Conservation (phyloP, 192 early-diverging fungal genomes). For the Oehlia diaphana region DNA sequence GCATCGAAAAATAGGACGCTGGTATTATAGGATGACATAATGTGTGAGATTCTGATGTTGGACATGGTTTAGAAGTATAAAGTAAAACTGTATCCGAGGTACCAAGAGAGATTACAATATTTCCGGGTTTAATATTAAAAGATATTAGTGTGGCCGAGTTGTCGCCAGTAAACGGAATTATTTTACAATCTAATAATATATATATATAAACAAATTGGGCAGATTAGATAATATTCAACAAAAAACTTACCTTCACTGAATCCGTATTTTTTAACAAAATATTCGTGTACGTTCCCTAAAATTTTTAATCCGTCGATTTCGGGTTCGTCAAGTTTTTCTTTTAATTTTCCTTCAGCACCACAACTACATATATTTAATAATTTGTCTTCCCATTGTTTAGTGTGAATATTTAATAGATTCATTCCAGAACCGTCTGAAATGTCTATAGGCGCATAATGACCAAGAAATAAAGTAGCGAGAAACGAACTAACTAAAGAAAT, state of each 20-base stretch:
- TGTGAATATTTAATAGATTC: constrained; percentile 72
- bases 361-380: constrained; percentile 45
- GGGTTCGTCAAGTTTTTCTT: constrained; percentile 45
- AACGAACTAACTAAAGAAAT: constrained; percentile 80
- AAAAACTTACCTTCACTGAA: constrained; percentile 52
- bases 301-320: constrained; percentile 40
- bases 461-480: constrained; percentile 61
- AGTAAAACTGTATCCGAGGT: constrained; percentile 79
- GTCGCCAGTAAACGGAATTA: constrained; percentile 78
- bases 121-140: constrained; percentile 50
- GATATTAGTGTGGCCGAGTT: constrained; percentile 72
- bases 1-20: constrained; percentile 67
- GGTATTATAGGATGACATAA: constrained; percentile 63
- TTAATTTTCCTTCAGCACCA: constrained; percentile 36
- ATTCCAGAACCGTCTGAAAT: constrained; percentile 77
- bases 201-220: background rate
- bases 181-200: constrained; percentile 43
- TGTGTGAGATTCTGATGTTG: constrained; percentile 37
- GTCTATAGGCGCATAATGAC: constrained; percentile 62
- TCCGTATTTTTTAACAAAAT: constrained; percentile 68
- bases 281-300: constrained; percentile 55
- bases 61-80: constrained; percentile 42
- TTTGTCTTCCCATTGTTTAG: constrained; percentile 51
- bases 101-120: constrained; percentile 74
- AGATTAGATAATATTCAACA: background rate